phyloP scores from a whole-genome alignment of 2,329 filamentous ascomycete species.

The Pseudogymnoascus sp. region DNA sequence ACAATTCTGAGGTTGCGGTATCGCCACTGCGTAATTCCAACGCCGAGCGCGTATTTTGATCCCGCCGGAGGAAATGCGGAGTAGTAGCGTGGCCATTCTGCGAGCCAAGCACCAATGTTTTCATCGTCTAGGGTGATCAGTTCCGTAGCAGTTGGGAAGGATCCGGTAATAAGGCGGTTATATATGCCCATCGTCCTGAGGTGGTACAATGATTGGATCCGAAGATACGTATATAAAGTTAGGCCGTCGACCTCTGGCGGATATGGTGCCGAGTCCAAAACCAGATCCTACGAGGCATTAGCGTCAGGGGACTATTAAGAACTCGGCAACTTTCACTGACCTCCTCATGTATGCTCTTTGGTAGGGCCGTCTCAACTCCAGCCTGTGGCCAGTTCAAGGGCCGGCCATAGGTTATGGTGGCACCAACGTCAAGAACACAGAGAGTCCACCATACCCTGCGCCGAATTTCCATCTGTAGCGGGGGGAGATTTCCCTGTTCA shows the following conservation, averaged over 20 bases:
- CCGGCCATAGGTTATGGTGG: conserved; percentile 16
- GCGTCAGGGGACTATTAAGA: neutral
- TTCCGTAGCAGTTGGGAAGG: conserved; percentile 9
- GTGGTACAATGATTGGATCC: conserved; percentile 8
- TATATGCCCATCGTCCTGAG: conserved; percentile 7
- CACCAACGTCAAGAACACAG: conserved; percentile 16
- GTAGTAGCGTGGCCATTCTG: conserved; percentile 11
- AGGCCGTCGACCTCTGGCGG: neutral
- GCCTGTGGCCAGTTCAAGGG: conserved; percentile 14
- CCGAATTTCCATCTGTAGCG: conserved; percentile 16
- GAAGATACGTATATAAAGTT: conserved; percentile 9
- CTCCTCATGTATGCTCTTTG: conserved; percentile 15
- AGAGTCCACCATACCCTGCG: conserved; percentile 16
- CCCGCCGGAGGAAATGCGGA: conserved; percentile 4
- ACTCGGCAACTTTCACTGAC: conserved; percentile 5
- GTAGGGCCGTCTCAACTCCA: conserved; percentile 14
- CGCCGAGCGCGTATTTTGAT: conserved; percentile 9
- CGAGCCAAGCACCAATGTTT: conserved; percentile 12
- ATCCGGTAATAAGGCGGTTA: conserved; percentile 2
- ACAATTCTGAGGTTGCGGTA: conserved; percentile 16
- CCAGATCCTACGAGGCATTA: neutral
- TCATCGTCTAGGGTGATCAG: conserved; percentile 10
- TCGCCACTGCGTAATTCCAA: conserved; percentile 14
- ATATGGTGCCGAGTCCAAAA: neutral
- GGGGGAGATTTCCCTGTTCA: conserved; percentile 13